Base-by-base conservation (phyloP, 1,139 yeast species). In the Kodamaea ohmeri region DNA sequence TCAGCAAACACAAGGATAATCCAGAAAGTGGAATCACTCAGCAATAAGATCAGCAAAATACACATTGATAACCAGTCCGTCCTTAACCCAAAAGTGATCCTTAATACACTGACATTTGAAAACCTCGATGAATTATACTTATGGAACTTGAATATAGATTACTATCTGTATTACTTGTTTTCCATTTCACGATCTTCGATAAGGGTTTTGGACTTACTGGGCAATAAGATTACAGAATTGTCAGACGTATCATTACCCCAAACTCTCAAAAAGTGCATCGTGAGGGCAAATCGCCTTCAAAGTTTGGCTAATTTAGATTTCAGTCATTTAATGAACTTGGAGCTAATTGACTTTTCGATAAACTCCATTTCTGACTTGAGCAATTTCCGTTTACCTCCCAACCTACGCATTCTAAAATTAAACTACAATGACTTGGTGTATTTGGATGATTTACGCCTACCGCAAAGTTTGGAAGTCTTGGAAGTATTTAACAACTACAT, bases 211-310 rank as follows among this genome's bases (percentile, higher is more conserved):
- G 59, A 56, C 29, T 39, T 58, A 3, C 44, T 52, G 4, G 56
- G 51, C 6, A 58, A 57, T 40, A 36, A 46, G 17, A 42, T 56
- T 20, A 42, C 55, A 1, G 42, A 45, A 4, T 42, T 56, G 21
- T 34, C 36, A 8, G 43, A 42, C 14, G 26, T 56, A 6, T 29
- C 40, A 5, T 22, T 53, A 3, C 53, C 60, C 2, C 27, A 36
- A 1, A 34, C 50, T 4, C 31, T 58, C 3, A 48, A 47, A 13
- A 38, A 42, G 28, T 33, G 56, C 6, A 28, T 39, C 3, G 20
- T 56, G 1, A 38, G 50, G 6, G 55, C 61, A 11, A 58, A 56
- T 38, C 48, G 48, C 27, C 42, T 57, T 26, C 40, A 37, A 4
- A 38, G 45, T 17, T 41, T 57, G 25, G 42, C 44, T 12, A 52